Evolutionary conservation across 2,329 filamentous ascomycete species (phyloP), one percentile per base, ranked within the genome.

Genomic region (Aspergillus sclerotialis): DNA sequence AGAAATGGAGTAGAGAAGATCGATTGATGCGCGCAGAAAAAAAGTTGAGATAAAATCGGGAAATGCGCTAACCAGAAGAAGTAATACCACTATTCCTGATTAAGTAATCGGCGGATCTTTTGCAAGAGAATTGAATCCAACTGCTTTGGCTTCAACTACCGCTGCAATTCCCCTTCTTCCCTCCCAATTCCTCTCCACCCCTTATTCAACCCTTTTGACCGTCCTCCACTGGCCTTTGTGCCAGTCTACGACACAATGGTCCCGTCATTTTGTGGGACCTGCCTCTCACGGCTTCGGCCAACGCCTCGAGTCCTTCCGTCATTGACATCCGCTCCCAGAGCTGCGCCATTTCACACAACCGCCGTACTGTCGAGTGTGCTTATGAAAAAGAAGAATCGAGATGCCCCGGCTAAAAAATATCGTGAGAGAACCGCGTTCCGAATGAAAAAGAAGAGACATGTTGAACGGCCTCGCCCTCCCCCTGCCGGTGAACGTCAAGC

Each of bases 401-500:
- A 49, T 34, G 50, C 53, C 2, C 46, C 38, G 7, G 37, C 40
- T 7, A 42, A 50, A 30, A 64, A 55, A 40, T 63, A 60, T 42
- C 61, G 64, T 38, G 49, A 64, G 48, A 50, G 56, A 15, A 58
- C 55, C 19, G 58, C 56, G 10, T 52, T 58, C n/a, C 61, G 61
- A 33, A 68, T 69, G 43, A 71, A 65, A 44, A 67, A 64, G 52
- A 67, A 64, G 42, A 45, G 49, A 23, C 48, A 42, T 9, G 50
- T 52, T n/a, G 63, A 66, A n/a, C 54, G 58, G 10, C 61, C 66
- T 36, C 76, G 73, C 61, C 71, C 78, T 11, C 82, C 84, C 13
- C 69, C 69, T 9, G 72, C 78, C 3, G 90, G 89, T 46, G 89
- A 95, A 70, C 79, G 89, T 46, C 94, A 88, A 65, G 84, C 85